Evolutionary conservation across 352 stramenopile species (phyloP).

Genomic region (Plasmopara halstedii): DNA sequence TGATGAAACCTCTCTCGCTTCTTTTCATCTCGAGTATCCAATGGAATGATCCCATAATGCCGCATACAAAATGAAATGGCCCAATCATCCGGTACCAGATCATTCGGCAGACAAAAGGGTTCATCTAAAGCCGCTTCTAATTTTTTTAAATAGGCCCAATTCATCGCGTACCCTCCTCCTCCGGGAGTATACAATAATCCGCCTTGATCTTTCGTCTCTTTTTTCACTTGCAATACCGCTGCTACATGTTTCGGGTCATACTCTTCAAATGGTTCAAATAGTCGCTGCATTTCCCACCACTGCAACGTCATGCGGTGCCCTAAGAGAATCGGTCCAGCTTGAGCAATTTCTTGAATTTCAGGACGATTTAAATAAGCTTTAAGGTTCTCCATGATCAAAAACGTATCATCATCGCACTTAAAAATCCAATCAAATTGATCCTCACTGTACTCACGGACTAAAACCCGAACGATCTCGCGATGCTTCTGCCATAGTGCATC

Average conservation of each 20-base stretch:
- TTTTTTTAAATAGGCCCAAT: slow-evolving; percentile 69
- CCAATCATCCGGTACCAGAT: slow-evolving; percentile 77
- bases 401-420: slow-evolving; percentile 86
- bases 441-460: slow-evolving; percentile 53
- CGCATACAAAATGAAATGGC: slow-evolving; percentile 85
- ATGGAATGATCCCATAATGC: slow-evolving; percentile 50
- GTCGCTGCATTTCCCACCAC: slow-evolving; percentile 77
- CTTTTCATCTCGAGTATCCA: slow-evolving; percentile 61
- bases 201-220: slow-evolving; percentile 37
- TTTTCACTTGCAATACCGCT: slow-evolving; percentile 40
- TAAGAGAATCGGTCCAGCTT: slow-evolving; percentile 42
- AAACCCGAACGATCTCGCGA: slow-evolving; percentile 66
- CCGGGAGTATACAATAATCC: slow-evolving; percentile 80
- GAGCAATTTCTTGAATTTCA: slow-evolving; percentile 27
- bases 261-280: slow-evolving; percentile 60
- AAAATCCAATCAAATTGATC: slow-evolving; percentile 81
- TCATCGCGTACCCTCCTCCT: slow-evolving; percentile 77
- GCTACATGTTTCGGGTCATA: slow-evolving; percentile 50
- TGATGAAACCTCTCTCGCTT: slow-evolving; percentile 80
- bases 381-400: slow-evolving; percentile 81
- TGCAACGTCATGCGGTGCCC: slow-evolving; percentile 82
- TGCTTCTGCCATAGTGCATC: slow-evolving; percentile 83
- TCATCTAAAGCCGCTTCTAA: slow-evolving; percentile 67
- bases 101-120: slow-evolving; percentile 58
- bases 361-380: slow-evolving; percentile 57